These are phyloP conservation scores for Heterobasidion occidentale DNA, from an alignment of 1,284 basidiomycete species.

Conservation along the genomic window DNA sequence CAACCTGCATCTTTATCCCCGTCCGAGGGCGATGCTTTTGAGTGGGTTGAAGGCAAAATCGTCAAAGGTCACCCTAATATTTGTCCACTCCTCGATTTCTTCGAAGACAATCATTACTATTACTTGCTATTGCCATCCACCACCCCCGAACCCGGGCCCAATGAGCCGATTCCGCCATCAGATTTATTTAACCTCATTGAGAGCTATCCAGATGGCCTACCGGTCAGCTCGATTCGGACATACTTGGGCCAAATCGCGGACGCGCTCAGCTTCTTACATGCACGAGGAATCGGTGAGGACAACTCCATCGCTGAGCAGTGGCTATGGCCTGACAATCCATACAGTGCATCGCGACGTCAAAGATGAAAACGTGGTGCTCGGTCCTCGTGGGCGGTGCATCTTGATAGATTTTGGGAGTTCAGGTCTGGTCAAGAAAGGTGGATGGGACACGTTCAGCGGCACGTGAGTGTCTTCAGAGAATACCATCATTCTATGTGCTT, in stretches of 20 bases:
- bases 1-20: neutral
- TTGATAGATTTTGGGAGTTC: constrained; percentile 97
- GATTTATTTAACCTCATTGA: constrained; percentile 98
- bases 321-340: constrained; percentile 2
- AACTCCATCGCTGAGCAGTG: neutral
- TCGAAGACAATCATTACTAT: constrained; percentile 96
- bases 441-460: constrained; percentile 95
- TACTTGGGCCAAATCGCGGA: constrained; percentile 95
- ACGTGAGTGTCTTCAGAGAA: constrained; percentile 49
- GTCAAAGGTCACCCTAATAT: constrained; percentile 88
- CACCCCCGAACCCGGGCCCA: constrained; percentile 45
- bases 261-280: constrained; percentile 86
- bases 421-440: constrained; percentile 74
- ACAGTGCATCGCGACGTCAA: constrained; percentile 96
- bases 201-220: constrained; percentile 79
- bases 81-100: constrained; percentile 92
- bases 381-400: constrained; percentile 70
- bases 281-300: constrained; percentile 74
- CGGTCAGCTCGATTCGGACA: constrained; percentile 67
- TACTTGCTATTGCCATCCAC: constrained; percentile 80
- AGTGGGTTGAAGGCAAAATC: constrained; percentile 61
- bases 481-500: neutral
- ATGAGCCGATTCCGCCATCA: constrained; percentile 48
- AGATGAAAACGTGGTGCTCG: constrained; percentile 93
- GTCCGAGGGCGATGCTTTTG: constrained; percentile 21